Evolutionary conservation across 2,329 filamentous ascomycete species (phyloP).

Genomic region (Ceratocystis destructans): DNA sequence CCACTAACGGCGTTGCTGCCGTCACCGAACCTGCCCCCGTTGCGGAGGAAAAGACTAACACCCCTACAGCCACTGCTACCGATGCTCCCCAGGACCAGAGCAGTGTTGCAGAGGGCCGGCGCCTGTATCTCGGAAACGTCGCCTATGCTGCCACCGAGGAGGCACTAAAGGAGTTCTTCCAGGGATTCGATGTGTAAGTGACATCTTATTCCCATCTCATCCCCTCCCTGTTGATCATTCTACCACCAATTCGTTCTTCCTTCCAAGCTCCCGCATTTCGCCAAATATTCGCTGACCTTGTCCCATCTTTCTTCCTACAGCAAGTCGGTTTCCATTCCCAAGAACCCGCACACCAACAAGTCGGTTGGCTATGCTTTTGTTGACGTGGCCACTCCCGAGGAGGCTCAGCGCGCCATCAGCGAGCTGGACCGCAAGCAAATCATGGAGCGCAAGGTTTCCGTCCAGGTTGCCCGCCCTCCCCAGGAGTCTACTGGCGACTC

Average conservation of each 20-base stretch:
- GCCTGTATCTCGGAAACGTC: slow-evolving; percentile 99
- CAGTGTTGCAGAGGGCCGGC: slow-evolving; percentile 95
- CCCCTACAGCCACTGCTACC: slow-evolving; percentile 54
- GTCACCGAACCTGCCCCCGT: slow-evolving; percentile 14
- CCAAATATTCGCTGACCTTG: neutral
- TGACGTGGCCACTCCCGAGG: slow-evolving; percentile 83
- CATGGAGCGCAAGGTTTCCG: slow-evolving; percentile 95
- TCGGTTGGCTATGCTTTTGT: slow-evolving; percentile 98
- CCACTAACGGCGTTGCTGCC: slow-evolving; percentile 15
- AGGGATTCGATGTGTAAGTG: slow-evolving; percentile 96
- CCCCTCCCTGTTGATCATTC: neutral
- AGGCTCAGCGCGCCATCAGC: slow-evolving; percentile 88
- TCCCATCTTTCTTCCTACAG: slow-evolving; percentile 37
- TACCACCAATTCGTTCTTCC: neutral
- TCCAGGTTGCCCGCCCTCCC: slow-evolving; percentile 95
- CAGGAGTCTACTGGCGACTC: slow-evolving; percentile 73
- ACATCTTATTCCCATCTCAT: neutral
- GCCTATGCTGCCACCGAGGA: slow-evolving; percentile 99
- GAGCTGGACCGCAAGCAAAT: slow-evolving; percentile 97
- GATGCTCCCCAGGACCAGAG: slow-evolving; percentile 61
- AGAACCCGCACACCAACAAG: slow-evolving; percentile 97
- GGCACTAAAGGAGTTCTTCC: slow-evolving; percentile 99
- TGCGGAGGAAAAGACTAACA: slow-evolving; percentile 52
- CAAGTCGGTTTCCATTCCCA: slow-evolving; percentile 97
- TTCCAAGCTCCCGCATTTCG: neutral